Percentiles rank a stretch among this genome's conserved stretches.
Conservation (phyloP, 2,329 filamentous ascomycete genomes). For the Trichophyton equinum region DNA sequence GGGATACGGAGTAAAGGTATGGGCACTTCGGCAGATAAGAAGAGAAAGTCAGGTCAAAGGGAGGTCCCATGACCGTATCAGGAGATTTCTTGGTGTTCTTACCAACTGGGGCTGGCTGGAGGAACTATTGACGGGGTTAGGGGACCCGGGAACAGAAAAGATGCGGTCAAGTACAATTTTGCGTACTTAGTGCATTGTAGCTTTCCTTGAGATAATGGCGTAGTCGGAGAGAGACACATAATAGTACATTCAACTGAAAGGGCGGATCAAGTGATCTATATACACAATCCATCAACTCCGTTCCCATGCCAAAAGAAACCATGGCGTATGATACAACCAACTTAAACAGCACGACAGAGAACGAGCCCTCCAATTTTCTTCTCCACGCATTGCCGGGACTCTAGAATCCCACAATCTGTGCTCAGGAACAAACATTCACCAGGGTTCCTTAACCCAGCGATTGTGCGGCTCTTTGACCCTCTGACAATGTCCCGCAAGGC, state of each 20-base stretch:
- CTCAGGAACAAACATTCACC: slow-evolving; percentile 74
- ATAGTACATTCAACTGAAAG: slow-evolving; percentile 4
- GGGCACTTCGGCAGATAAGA: too few relatives aligned
- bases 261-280: slow-evolving; percentile 4
- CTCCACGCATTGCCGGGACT: slow-evolving; percentile 69
- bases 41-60: too few relatives aligned
- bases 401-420: slow-evolving; percentile 66
- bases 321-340: slow-evolving; percentile 7
- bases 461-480: slow-evolving; percentile 53
- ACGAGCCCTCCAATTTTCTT: slow-evolving; percentile 68
- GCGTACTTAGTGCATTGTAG: neutral
- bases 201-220: neutral
- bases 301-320: slow-evolving; percentile 7
- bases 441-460: slow-evolving; percentile 59
- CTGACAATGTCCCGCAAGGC: slow-evolving; percentile 54
- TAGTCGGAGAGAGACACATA: neutral
- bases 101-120: too few relatives aligned
- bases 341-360: slow-evolving; percentile 54
- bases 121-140: neutral
- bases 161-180: neutral
- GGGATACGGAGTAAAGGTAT: too few relatives aligned
- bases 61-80: too few relatives aligned
- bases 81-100: too few relatives aligned
- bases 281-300: slow-evolving; percentile 11
- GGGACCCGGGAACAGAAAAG: neutral